Evolutionary conservation across 441 rosid genomes (phyloP).

Genomic region (Populus hybrid): DNA sequence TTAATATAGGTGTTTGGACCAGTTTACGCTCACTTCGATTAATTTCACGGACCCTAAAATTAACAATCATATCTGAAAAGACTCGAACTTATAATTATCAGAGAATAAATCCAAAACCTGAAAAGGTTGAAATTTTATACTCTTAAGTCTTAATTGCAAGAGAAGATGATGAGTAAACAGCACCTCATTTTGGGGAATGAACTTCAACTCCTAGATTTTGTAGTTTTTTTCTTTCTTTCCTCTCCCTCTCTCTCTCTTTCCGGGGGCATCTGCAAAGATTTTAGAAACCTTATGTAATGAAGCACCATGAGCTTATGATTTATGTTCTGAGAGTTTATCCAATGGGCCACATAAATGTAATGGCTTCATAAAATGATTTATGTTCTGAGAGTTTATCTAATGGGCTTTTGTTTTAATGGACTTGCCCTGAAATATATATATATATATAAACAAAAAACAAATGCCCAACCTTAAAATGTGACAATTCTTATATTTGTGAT

Average conservation of each 20-base stretch:
- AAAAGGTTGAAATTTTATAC: too few relatives aligned
- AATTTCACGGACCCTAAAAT: accelerated
- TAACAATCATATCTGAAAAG: too few relatives aligned
- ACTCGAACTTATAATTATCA: too few relatives aligned
- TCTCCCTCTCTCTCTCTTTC: too few relatives aligned
- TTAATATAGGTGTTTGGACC: accelerated
- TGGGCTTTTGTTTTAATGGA: neutral
- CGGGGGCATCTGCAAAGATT: neutral
- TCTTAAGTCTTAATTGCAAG: too few relatives aligned
- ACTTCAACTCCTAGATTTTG: neutral
- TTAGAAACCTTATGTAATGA: neutral
- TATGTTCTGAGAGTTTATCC: neutral
- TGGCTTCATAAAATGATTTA: neutral
- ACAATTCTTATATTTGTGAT: too few relatives aligned
- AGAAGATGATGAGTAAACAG: too few relatives aligned
- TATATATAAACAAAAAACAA: too few relatives aligned
- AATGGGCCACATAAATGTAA: neutral
- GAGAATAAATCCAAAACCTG: too few relatives aligned
- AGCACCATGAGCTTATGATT: neutral
- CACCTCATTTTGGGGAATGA: too few relatives aligned
- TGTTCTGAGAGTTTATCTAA: neutral
- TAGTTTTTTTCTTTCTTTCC: neutral
- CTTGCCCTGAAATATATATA: too few relatives aligned
- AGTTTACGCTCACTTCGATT: accelerated
- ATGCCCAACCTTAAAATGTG: neutral